Conservation (phyloP, 2,329 filamentous ascomycete genomes). For the Pseudodiploospora longispora region DNA sequence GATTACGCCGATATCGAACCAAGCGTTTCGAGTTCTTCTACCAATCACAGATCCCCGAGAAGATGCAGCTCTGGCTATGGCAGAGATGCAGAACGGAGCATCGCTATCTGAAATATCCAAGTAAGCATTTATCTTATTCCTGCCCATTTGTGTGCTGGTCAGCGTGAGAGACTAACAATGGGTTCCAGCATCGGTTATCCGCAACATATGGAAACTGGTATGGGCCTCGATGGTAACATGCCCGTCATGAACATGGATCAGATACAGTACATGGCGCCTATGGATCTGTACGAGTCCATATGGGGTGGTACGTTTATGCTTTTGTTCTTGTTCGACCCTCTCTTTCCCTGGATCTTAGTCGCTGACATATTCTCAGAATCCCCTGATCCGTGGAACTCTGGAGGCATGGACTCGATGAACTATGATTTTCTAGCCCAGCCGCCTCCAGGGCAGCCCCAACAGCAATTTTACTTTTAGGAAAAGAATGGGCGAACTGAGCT, state of each 20-base stretch:
- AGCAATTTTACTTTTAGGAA: slow-evolving; percentile 48
- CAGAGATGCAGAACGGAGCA: slow-evolving; percentile 54
- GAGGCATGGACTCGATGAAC: slow-evolving; percentile 44
- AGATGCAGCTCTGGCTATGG: slow-evolving; percentile 56
- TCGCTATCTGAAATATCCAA: slow-evolving; percentile 37
- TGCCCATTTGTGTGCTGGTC: background rate
- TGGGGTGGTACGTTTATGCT: slow-evolving; percentile 55
- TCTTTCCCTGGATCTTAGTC: background rate
- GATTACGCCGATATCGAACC: slow-evolving; percentile 14
- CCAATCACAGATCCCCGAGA: slow-evolving; percentile 42
- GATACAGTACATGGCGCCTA: slow-evolving; percentile 53
- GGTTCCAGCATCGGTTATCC: slow-evolving; percentile 15
- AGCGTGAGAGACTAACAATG: background rate
- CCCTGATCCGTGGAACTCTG: slow-evolving; percentile 48
- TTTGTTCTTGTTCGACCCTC: background rate
- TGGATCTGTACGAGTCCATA: slow-evolving; percentile 61
- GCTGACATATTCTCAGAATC: slow-evolving; percentile 37
- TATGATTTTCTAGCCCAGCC: slow-evolving; percentile 54
- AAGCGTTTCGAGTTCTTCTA: slow-evolving; percentile 16
- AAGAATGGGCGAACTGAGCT: background rate
- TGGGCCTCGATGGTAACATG: slow-evolving; percentile 34
- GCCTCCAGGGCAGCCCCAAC: slow-evolving; percentile 48
- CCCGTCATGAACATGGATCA: slow-evolving; percentile 46
- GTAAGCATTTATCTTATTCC: slow-evolving; percentile 16
- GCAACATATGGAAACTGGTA: slow-evolving; percentile 27